Evolutionary conservation across 805 yeast genomes (phyloP).

Genomic region (Zygotorulaspora danielsina): DNA sequence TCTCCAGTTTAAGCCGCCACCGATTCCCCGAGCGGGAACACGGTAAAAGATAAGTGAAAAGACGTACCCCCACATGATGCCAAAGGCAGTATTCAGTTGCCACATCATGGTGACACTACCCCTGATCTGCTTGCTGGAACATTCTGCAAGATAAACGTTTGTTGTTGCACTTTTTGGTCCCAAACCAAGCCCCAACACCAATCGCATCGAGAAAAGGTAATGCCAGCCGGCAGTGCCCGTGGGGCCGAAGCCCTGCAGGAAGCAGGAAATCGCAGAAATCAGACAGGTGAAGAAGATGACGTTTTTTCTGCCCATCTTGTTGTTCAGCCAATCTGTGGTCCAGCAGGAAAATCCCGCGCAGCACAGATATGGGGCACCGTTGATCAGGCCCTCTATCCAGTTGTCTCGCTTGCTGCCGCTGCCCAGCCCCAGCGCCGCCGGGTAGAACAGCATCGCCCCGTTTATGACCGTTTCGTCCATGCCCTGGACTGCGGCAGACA

Average conservation of each 20-base stretch:
- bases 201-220: slow-evolving; percentile 63
- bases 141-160: slow-evolving; percentile 66
- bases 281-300: slow-evolving; percentile 61
- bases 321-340: slow-evolving; percentile 57
- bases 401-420: slow-evolving; percentile 44
- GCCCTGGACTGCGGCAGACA: slow-evolving; percentile 78
- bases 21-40: slow-evolving; percentile 39
- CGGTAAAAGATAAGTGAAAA: slow-evolving; percentile 59
- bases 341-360: slow-evolving; percentile 60
- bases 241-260: slow-evolving; percentile 60
- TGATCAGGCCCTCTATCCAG: slow-evolving; percentile 56
- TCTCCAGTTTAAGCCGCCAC: slow-evolving; percentile 57
- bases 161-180: slow-evolving; percentile 77
- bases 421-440: slow-evolving; percentile 49
- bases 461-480: slow-evolving; percentile 75
- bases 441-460: slow-evolving; percentile 66
- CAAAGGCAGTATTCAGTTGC: slow-evolving; percentile 73
- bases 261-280: slow-evolving; percentile 56
- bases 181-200: slow-evolving; percentile 60
- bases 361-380: slow-evolving; percentile 67
- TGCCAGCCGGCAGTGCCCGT: slow-evolving; percentile 52
- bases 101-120: slow-evolving; percentile 70
- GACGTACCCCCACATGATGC: slow-evolving; percentile 69
- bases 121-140: slow-evolving; percentile 57
- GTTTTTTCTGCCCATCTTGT: slow-evolving; percentile 57